A percentile compares a stretch with the other conserved stretches of the same genome.
Evolutionary conservation across 495 filamentous ascomycete genomes (phyloP).

Genomic region (Penicillium mononematosum): DNA sequence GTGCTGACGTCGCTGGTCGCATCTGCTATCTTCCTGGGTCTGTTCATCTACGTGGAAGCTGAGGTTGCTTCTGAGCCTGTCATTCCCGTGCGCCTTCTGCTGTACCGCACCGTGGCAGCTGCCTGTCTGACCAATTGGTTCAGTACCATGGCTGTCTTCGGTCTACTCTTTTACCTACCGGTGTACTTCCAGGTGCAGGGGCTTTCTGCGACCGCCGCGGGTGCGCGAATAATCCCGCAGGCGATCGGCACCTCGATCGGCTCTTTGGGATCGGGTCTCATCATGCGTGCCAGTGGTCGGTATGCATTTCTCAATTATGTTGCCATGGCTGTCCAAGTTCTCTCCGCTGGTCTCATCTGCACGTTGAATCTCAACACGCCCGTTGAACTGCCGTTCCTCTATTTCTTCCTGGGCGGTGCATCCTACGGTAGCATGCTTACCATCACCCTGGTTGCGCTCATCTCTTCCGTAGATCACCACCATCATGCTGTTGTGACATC

Average conservation of each 20-base stretch:
- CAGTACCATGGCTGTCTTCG: slow-evolving; percentile 50
- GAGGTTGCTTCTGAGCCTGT: slow-evolving; percentile 69
- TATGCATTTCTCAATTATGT: slow-evolving; percentile 62
- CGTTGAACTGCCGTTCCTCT: slow-evolving; percentile 61
- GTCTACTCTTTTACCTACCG: slow-evolving; percentile 72
- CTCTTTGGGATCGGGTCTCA: slow-evolving; percentile 64
- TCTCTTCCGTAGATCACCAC: slow-evolving; percentile 76
- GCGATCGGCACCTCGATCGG: slow-evolving; percentile 67
- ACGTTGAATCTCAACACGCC: slow-evolving; percentile 59
- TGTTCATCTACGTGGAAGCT: slow-evolving; percentile 68
- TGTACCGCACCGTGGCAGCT: slow-evolving; percentile 67
- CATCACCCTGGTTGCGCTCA: slow-evolving; percentile 72
- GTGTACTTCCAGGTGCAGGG: slow-evolving; percentile 81
- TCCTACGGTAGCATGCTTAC: slow-evolving; percentile 81
- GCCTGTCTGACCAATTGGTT: slow-evolving; percentile 81
- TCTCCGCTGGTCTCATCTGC: slow-evolving; percentile 48
- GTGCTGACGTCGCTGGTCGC: slow-evolving; percentile 67
- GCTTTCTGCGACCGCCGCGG: slow-evolving; percentile 66
- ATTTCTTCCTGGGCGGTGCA: slow-evolving; percentile 64
- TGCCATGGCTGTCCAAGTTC: slow-evolving; percentile 52
- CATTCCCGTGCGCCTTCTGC: slow-evolving; percentile 76
- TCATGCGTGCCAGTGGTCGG: slow-evolving; percentile 75
- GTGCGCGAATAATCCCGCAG: slow-evolving; percentile 66
- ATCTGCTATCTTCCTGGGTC: slow-evolving; percentile 51
- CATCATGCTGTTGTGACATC: slow-evolving; percentile 86